Base-by-base conservation (phyloP, 331 rosid genomes). In the Spiraea crenata region DNA sequence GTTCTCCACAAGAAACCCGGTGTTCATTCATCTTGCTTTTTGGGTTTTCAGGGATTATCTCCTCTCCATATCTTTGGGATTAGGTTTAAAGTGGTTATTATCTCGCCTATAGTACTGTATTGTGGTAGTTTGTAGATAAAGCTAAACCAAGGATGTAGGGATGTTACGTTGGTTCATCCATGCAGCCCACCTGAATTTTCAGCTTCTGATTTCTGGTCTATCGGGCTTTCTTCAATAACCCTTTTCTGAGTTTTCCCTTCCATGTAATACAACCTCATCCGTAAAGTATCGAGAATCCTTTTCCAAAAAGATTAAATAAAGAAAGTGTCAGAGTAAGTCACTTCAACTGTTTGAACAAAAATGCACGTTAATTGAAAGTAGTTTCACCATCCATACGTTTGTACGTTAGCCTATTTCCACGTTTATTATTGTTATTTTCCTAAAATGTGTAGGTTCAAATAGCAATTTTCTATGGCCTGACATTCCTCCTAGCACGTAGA, bases 401-500 rank as follows among this genome's bases (percentile, higher is more conserved):
- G 45, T 25, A 25, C 56, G 2, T 5, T 62, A 41, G 57, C 56
- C 20, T 25, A 11, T 13, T 52, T 64, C 41, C 38, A 20, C 11
- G 44, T 45, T 25, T 42, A 37, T 46, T 48, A 14, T 54, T 70
- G 20, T 65, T 40, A 8, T 35, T 55, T 74, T 12, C 61, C 3
- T 66, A 56, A 19, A 16, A 34, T 66, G 31, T 57, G 50, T 46
- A 54, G 57, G 57, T 83, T 78, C 69, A 67, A 73, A 34, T 59
- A 68, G 40, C 60, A 39, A 51, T 35, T 60, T 59, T 37, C 66
- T 47, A 17, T 42, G 60, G 64, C 58, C 79, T 75, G 60, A 46
- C 39, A 75, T 71, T 67, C 51, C 64, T 58, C 55, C 44, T 46
- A 64, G 69, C 76, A 70, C 52, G 69, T 64, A 65, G 72, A 55